Evolutionary conservation across 805 yeast genomes (phyloP), one percentile per base, ranked within the genome.

Genomic region (Clavispora carvajalis): DNA sequence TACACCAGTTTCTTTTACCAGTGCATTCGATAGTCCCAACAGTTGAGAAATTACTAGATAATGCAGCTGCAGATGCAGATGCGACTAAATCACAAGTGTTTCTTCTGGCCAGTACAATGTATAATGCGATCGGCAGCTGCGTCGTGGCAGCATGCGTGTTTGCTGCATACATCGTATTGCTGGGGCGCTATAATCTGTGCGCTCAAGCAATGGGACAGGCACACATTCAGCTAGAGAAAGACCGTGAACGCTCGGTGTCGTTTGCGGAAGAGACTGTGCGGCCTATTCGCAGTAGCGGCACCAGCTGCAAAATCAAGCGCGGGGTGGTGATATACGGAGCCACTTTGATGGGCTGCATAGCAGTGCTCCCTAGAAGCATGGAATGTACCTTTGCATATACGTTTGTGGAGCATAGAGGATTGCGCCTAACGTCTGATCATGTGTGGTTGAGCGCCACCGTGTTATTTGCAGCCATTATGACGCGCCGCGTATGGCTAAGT

Each of bases 341-440:
- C 19, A 12, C 9, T 5, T 28, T 28, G 11, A 19, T 15, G n/a
- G 18, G 31, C 7, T 21, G 39, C 15, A 37, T 39, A 22, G 15
- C 29, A 10, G 17, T 42, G 8, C 35, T 53, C 5, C 56, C 57
- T 6, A 22, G 39, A 5, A 28, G 37, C 4, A 41, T 54, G 7
- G 38, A 55, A 28, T 45, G 54, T 33, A 58, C 53, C 23, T 54
- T 64, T 9, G 45, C 62, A 11, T 42, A 55, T 17, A 45, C 46
- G 3, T 18, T 56, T 7, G 39, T 46, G 29, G 34, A 36, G 13
- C 17, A 21, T 7, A 36, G 30, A 19, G 8, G 26, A 13, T 19
- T 49, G 28, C 26, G 22, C 12, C 13, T 64, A n/a, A 53, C 49
- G 10, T 54, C 51, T 11, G 67, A 63, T 39, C 63, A 63, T 37